These are phyloP conservation scores for Eucalyptus polyanthemos DNA, from an alignment of 345 rosid species.

Conservation along the genomic window DNA sequence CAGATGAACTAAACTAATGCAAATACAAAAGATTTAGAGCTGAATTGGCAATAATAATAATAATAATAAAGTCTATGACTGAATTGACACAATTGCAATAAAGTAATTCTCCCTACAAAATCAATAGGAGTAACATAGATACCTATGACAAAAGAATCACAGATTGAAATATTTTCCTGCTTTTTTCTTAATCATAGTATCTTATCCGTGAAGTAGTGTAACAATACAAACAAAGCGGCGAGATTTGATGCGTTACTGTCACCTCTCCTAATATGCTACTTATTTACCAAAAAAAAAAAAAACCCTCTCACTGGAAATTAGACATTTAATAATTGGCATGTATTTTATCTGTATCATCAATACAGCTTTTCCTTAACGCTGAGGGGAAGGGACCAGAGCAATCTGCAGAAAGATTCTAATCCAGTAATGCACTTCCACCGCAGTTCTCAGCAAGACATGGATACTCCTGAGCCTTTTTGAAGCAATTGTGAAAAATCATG, in stretches of 20 bases:
- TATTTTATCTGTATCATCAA: no score
- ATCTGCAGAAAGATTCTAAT: not conserved
- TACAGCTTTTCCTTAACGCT: not conserved
- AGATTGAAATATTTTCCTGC: fast-evolving
- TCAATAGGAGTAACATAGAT: fast-evolving
- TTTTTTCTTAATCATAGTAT: not conserved
- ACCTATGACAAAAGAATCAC: not conserved
- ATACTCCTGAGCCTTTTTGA: no score
- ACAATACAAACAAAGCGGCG: not conserved
- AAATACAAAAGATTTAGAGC: fast-evolving
- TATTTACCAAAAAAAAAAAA: no score
- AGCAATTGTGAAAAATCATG: fast-evolving
- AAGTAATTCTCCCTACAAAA: no score
- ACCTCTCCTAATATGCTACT: not conserved
- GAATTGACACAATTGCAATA: no score
- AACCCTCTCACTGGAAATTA: fast-evolving
- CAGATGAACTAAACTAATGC: fast-evolving
- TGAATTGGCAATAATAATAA: no score
- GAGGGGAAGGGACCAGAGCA: not conserved
- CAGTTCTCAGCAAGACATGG: not conserved
- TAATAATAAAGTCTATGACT: no score
- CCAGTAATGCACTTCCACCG: not conserved
- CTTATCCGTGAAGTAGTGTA: no score
- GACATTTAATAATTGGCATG: not conserved
- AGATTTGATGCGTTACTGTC: fast-evolving